Conservation (phyloP, 1,139 yeast genomes). For the Lodderomyces metapsilosis region DNA sequence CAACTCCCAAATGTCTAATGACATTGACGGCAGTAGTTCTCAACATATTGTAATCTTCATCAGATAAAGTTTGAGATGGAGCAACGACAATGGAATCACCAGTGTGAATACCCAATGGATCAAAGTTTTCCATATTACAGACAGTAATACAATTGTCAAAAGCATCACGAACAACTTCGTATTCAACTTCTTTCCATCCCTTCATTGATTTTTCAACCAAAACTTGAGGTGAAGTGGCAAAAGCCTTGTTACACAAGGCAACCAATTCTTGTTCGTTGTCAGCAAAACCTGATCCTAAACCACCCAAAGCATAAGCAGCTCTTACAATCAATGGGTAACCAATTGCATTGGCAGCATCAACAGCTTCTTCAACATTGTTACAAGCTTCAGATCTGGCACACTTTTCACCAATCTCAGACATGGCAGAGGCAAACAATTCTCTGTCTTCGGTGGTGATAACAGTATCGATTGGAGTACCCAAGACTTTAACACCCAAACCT, state of each 20-base stretch:
- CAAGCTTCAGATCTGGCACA: conserved; percentile 94
- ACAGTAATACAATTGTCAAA: conserved; percentile 97
- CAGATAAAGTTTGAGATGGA: conserved; percentile 95
- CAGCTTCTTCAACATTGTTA: conserved; percentile 72
- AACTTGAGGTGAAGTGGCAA: conserved; percentile 95
- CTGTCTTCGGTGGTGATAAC: conserved; percentile 97
- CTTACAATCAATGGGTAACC: conserved; percentile 97
- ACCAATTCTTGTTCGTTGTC: conserved; percentile 82
- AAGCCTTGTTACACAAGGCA: conserved; percentile 85
- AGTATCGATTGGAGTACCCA: conserved; percentile 96
- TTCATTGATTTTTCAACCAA: conserved; percentile 95
- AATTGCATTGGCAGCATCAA: conserved; percentile 78
- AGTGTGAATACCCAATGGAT: conserved; percentile 97
- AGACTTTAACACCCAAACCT: conserved; percentile 84
- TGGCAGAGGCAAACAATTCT: conserved; percentile 89
- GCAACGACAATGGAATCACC: conserved; percentile 99
- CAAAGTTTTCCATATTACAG: conserved; percentile 99
- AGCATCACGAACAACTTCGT: conserved; percentile 98
- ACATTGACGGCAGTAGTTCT: conserved; percentile 97
- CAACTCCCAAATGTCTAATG: conserved; percentile 96
- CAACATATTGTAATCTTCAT: conserved; percentile 97
- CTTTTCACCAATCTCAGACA: conserved; percentile 92
- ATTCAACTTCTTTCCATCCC: conserved; percentile 99
- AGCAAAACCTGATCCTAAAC: conserved; percentile 98
- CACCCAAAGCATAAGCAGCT: conserved; percentile 97